phyloP scores from a whole-genome alignment of 2,329 filamentous ascomycete species.

The Calonectria leucothoes region DNA sequence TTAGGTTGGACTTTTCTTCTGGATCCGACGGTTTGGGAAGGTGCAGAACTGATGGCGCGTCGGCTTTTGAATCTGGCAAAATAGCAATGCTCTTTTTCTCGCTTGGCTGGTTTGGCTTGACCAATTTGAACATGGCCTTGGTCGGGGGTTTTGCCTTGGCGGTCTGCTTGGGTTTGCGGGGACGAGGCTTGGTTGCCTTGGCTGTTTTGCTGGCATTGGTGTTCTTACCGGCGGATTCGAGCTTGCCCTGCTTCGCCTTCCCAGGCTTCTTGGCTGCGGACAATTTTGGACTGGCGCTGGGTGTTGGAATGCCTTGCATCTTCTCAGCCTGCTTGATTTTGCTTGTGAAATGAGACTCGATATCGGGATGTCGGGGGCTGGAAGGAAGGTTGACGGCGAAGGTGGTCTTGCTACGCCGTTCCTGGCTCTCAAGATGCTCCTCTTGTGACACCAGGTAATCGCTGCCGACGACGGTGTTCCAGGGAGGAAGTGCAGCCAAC shows the following conservation, averaged over 20 bases:
- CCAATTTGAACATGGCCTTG: conserved; percentile 51
- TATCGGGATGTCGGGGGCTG: conserved; percentile 31
- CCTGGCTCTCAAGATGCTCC: conserved; percentile 54
- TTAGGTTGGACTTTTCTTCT: conserved; percentile 31
- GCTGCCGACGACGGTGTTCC: conserved; percentile 65
- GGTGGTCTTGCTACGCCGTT: conserved; percentile 52
- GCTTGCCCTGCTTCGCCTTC: conserved; percentile 64
- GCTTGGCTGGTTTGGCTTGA: conserved; percentile 31
- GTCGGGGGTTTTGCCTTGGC: conserved; percentile 52
- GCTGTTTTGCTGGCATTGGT: conserved; percentile 26
- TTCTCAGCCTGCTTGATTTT: conserved; percentile 56
- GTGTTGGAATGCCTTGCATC: conserved; percentile 66
- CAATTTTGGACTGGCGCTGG: conserved; percentile 66
- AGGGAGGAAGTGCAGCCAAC: conserved; percentile 72
- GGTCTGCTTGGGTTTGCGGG: conserved; percentile 48
- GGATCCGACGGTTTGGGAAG: conserved; percentile 30
- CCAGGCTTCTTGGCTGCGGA: conserved; percentile 52
- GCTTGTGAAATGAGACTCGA: conserved; percentile 41
- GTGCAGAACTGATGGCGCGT: conserved; percentile 39
- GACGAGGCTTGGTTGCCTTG: conserved; percentile 45
- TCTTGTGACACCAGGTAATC: conserved; percentile 60
- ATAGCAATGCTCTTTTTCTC: conserved; percentile 30
- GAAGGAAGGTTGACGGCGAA: conserved; percentile 46
- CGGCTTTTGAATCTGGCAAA: conserved; percentile 5
- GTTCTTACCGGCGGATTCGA: conserved; percentile 54